phyloP scores from a whole-genome alignment of 371 early-diverging fungal species.

The Lichtheimia ramosa region DNA sequence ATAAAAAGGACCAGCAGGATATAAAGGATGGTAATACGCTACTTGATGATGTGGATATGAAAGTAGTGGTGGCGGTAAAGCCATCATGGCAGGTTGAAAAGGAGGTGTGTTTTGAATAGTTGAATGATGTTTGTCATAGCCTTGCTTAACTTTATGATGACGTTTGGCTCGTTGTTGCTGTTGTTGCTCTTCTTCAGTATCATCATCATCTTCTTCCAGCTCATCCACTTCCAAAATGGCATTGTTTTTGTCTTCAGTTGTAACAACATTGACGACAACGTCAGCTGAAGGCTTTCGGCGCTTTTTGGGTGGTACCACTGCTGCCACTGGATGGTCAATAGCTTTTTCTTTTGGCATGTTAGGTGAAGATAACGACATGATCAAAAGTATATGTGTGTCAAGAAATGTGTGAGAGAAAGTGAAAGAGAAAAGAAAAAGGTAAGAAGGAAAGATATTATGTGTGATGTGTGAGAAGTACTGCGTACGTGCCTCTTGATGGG shows the following conservation, averaged over 20 bases:
- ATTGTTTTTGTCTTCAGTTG: too few species aligned
- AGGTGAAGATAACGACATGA: neutral
- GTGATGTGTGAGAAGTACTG: neutral
- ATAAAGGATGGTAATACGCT: slow-evolving; percentile 15
- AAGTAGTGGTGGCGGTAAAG: slow-evolving; percentile 12
- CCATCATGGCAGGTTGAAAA: slow-evolving; percentile 8
- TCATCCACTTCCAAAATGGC: neutral
- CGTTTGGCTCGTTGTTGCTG: neutral
- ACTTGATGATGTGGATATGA: slow-evolving; percentile 4
- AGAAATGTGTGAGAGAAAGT: neutral
- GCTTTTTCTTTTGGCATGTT: slow-evolving; percentile 1
- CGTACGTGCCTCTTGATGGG: too few species aligned
- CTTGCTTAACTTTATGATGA: neutral
- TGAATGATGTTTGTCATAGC: neutral
- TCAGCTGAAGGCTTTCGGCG: slow-evolving; percentile 10
- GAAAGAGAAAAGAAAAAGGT: neutral
- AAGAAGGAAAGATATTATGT: slow-evolving; percentile 9
- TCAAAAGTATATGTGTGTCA: neutral
- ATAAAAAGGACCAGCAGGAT: slow-evolving; percentile 15
- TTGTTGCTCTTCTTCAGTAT: neutral
- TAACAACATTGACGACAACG: too few species aligned
- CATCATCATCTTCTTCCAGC: slow-evolving; percentile 5
- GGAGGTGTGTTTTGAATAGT: neutral
- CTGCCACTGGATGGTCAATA: neutral
- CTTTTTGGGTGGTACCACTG: slow-evolving; percentile 15